Conservation (phyloP, 2,329 filamentous ascomycete species). For the Venturia carpophila region DNA sequence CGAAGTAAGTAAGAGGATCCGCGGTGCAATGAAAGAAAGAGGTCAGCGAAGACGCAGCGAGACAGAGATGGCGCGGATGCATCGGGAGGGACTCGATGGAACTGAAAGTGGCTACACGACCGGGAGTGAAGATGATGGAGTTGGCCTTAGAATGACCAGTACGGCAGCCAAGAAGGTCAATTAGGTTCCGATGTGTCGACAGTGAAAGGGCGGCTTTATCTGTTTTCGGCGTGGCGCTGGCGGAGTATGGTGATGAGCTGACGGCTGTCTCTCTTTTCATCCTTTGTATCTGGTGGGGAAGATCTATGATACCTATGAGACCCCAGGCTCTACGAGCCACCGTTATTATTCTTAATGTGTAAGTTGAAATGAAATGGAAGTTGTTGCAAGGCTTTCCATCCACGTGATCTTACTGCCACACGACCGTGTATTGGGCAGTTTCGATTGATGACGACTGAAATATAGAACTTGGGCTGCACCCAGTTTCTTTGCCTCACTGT, state of each 20-base stretch:
- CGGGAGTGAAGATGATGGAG: constrained; percentile 15
- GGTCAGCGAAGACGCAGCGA: constrained; percentile 52
- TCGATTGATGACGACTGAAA: background rate
- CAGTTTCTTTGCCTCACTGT: background rate
- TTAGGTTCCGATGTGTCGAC: background rate
- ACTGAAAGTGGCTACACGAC: constrained; percentile 16
- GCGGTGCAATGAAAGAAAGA: constrained; percentile 75
- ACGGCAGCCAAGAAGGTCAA: background rate
- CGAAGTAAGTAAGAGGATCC: constrained; percentile 75
- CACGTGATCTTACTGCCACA: background rate
- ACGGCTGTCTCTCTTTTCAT: background rate
- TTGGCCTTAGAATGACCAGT: constrained; percentile 17
- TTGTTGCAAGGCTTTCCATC: background rate
- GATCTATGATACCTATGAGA: background rate
- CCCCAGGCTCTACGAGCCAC: background rate
- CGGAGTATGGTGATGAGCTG: background rate
- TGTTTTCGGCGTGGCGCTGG: constrained; percentile 2
- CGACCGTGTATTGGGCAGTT: background rate
- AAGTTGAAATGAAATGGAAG: background rate
- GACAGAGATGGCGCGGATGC: constrained; percentile 12
- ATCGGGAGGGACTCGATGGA: constrained; percentile 8
- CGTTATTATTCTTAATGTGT: background rate
- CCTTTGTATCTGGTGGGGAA: background rate
- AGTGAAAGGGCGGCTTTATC: background rate
- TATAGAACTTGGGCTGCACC: background rate